Percentiles rank a stretch among this genome's conserved stretches.
Evolutionary conservation across 805 yeast genomes (phyloP).

Genomic region (Saccharomycopsis selenospora): DNA sequence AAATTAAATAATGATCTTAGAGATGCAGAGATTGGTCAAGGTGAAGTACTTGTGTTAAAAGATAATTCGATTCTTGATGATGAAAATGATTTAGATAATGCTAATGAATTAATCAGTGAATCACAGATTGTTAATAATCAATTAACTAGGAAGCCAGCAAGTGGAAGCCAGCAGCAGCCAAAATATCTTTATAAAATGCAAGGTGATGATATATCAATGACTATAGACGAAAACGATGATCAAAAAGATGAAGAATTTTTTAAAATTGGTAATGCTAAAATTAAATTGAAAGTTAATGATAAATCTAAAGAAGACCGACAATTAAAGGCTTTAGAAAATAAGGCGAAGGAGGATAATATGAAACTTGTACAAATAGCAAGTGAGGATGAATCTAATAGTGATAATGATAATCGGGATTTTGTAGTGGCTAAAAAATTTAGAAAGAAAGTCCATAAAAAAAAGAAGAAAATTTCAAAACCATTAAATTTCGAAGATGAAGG

Average conservation of each 20-base stretch:
- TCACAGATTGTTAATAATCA: slow-evolving; percentile 17
- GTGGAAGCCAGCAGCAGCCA: slow-evolving; percentile 18
- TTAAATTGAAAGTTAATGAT: slow-evolving; percentile 7
- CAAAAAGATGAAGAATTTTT: slow-evolving; percentile 21
- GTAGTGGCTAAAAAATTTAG: slow-evolving; percentile 6
- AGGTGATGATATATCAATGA: slow-evolving; percentile 13
- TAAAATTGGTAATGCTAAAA: slow-evolving; percentile 20
- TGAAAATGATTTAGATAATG: slow-evolving; percentile 22
- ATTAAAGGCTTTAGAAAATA: slow-evolving; percentile 6
- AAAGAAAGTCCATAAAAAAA: slow-evolving; percentile 20
- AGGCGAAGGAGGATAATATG: slow-evolving; percentile 10
- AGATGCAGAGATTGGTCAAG: slow-evolving; percentile 21
- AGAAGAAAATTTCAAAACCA: slow-evolving; percentile 23
- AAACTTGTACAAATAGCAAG: slow-evolving; percentile 13
- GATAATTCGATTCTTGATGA: slow-evolving; percentile 34
- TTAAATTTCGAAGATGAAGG: slow-evolving; percentile 11
- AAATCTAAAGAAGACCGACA: slow-evolving; percentile 2
- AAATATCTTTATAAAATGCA: slow-evolving; percentile 9
- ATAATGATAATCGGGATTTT: slow-evolving; percentile 5
- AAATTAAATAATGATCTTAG: slow-evolving; percentile 6
- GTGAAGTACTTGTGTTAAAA: slow-evolving; percentile 39
- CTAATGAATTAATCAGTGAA: slow-evolving; percentile 34
- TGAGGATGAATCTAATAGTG: slow-evolving; percentile 8
- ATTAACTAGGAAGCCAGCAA: slow-evolving; percentile 24
- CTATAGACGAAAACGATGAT: slow-evolving; percentile 7